phyloP scores from a whole-genome alignment of 192 early-diverging fungal genomes.

The Piromyces sp. region DNA sequence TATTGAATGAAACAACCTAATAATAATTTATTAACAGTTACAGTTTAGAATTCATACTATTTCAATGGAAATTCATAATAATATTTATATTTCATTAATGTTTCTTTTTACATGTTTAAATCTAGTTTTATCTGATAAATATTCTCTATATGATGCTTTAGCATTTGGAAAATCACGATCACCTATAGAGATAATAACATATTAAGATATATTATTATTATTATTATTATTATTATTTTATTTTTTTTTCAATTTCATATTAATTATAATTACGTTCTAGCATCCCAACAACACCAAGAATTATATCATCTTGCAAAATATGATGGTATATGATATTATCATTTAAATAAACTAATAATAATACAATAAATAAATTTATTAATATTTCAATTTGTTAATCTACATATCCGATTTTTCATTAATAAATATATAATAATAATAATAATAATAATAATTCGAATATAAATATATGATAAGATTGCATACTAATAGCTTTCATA shows the following conservation, averaged over 20 bases:
- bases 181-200: constrained; percentile 21
- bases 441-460: too few species aligned
- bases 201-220: background rate
- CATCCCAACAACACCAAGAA: constrained; percentile 55
- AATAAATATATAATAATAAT: background rate
- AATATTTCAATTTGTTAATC: too few species aligned
- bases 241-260: too few species aligned
- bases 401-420: too few species aligned
- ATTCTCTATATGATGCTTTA: constrained; percentile 58
- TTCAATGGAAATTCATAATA: too few species aligned
- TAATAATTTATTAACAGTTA: too few species aligned
- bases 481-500: constrained; percentile 53
- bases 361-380: too few species aligned
- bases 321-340: constrained; percentile 54
- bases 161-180: constrained; percentile 51
- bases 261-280: constrained; percentile 52
- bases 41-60: too few species aligned
- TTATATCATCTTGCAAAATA: constrained; percentile 58
- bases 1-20: constrained; percentile 55
- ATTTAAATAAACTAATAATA: constrained; percentile 68
- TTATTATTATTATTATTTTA: background rate
- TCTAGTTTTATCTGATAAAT: constrained; percentile 24
- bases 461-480: background rate
- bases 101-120: constrained; percentile 19
- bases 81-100: constrained; percentile 4